phyloP scores from a whole-genome alignment of 2,329 filamentous ascomycete species.

The Didymella sp. region DNA sequence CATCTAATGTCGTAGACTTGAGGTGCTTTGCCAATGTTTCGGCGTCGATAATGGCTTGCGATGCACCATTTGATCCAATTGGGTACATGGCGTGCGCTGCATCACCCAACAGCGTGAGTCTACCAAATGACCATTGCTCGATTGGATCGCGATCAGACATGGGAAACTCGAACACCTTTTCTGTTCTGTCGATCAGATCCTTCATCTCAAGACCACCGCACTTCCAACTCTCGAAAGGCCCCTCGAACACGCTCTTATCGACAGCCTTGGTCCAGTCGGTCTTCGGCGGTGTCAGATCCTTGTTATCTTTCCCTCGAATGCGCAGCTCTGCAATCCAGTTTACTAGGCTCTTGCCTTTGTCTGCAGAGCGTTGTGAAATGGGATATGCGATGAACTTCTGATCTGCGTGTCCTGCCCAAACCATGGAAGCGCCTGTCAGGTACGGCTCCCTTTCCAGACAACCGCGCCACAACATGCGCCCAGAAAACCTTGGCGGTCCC shows the following conservation, averaged over 20 bases:
- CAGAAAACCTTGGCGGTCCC: conserved; percentile 55
- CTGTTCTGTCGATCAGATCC: conserved; percentile 53
- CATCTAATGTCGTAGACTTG: conserved; percentile 29
- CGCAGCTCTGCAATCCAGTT: conserved; percentile 59
- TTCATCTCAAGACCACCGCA: conserved; percentile 54
- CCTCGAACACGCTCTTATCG: conserved; percentile 51
- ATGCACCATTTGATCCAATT: conserved; percentile 55
- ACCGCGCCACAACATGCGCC: conserved; percentile 57
- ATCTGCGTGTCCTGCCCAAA: conserved; percentile 57
- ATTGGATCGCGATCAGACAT: conserved; percentile 57
- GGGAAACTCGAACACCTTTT: conserved; percentile 56
- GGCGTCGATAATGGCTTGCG: conserved; percentile 56
- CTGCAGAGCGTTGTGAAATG: conserved; percentile 49
- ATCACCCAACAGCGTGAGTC: conserved; percentile 51
- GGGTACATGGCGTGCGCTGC: conserved; percentile 55
- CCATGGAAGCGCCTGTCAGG: conserved; percentile 54
- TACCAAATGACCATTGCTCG: conserved; percentile 48
- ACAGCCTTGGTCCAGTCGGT: conserved; percentile 56
- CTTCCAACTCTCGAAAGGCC: conserved; percentile 52
- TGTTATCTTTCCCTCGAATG: conserved; percentile 52
- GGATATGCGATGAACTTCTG: conserved; percentile 59
- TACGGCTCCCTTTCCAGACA: conserved; percentile 53
- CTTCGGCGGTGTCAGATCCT: conserved; percentile 54
- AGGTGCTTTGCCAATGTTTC: conserved; percentile 50
- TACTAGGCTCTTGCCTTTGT: conserved; percentile 50